Evolutionary conservation across 2,329 filamentous ascomycete species (phyloP), one percentile per base, ranked within the genome.

Genomic region (Arachnomyces sp.): DNA sequence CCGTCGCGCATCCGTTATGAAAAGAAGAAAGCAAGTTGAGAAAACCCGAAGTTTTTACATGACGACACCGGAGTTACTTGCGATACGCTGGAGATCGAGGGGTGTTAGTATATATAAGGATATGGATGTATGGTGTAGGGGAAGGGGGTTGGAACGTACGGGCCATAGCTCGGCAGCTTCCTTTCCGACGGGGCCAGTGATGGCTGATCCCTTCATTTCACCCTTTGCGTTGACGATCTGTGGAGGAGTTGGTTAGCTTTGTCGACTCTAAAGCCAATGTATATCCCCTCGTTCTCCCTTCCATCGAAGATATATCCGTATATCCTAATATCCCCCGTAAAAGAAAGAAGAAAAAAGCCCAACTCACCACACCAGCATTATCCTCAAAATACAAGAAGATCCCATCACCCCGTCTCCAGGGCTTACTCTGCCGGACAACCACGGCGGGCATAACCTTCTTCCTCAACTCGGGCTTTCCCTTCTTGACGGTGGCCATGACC

Each of bases 381-480:
- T 98, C 93, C 86, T 98, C 92, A 67, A 98, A 98, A 82, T 98
- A 98, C 61, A 98, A 82, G 81, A 87, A 98, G 64, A 96, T 86
- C 74, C 92, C 93, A 71, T 98, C 92, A 60, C 86, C 85, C 71
- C 92, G 84, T 80, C 92, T 89, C 92, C 92, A 98, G 63, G 92
- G 92, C 84, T 98, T 98, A 77, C 84, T 86, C 78, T 96, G 92
- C 71, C 92, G 80, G 69, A 96, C 90, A 67, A 98, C 92, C 68
- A 98, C 90, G 65, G 92, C 92, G 60, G 92, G 92, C 88, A 98
- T 95, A 72, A 98, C 92, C 86, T 98, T 98, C 86, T 98, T 98
- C 74, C 93, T 82, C 67, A 98, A 78, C 76, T 98, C 93, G 53
- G 93, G 93, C 87, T 98, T 98, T 76, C 93, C 92, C 86, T 98